Base-by-base conservation (phyloP, 495 filamentous ascomycete species). In the Hypoxylon subgilvum region DNA sequence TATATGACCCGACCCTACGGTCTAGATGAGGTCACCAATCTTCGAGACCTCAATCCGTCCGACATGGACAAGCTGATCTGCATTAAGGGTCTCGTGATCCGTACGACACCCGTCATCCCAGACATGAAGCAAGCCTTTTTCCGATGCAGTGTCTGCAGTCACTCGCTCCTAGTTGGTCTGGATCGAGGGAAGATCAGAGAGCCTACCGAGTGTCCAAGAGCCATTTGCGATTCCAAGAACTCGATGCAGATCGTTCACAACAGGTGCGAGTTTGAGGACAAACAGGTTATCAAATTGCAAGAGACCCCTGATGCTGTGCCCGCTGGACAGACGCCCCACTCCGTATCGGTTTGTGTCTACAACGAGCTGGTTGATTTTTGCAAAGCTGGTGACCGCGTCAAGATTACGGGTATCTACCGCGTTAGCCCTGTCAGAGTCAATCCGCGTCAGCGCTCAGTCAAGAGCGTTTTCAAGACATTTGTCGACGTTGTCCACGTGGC, bases 201-300 rank as follows among this genome's bases (percentile, higher is more conserved):
- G 71, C 94, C 94, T 4, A 96, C 92, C 3, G 78, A 84, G 61
- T 99, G 94, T 65, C 92, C 93, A 7, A 86, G 95, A 14, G 77
- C 82, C n/a, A 83, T 87, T 36, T 99, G 94, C 74, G 82, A 85
- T 36, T 84, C 86, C 36, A 86, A 85, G 57, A 97, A 99, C 69
- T 94, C 91, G 18, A 97, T 99, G 95, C 91, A 97, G 68, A 92
- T 99, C 55, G 79, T 97, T 9, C 94, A 99, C 79, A 97, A 99
- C 72, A 89, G 94, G 47, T 97, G 91, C 60, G 81, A 82, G 10
- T 99, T 99, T 70, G 86, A 90, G 41, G 94, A 99, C 68, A 99
- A 97, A 74, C 94, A 99, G 65, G 91, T 97, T 51, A 96, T 99
- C 79, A 97, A 97, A 74, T 81, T 99, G 23, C 94, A 99, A 71